These are phyloP conservation scores for Lagenidium giganteum DNA, from an alignment of 352 stramenopile species.

Conservation along the genomic window DNA sequence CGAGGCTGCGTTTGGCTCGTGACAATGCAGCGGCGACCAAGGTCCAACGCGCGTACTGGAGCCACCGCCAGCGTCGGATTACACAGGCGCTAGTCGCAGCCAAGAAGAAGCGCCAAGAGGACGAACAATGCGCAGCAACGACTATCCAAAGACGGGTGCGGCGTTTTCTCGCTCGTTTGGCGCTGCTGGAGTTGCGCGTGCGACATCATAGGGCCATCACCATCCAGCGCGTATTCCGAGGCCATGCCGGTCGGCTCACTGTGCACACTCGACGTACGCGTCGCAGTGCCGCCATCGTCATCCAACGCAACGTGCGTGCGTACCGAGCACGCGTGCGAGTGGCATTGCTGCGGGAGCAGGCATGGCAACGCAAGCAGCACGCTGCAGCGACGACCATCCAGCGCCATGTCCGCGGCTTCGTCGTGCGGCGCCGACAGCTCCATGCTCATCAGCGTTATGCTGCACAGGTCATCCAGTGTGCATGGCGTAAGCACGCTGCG, in stretches of 20 bases:
- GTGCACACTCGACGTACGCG: background rate
- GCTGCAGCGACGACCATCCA: slow-evolving; percentile 37
- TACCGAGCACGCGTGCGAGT: slow-evolving; percentile 9
- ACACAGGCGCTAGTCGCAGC: slow-evolving; percentile 25
- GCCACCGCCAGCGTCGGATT: slow-evolving; percentile 27
- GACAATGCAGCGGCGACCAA: slow-evolving; percentile 18
- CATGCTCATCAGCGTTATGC: background rate
- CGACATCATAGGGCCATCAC: slow-evolving; percentile 21
- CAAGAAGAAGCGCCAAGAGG: slow-evolving; percentile 13
- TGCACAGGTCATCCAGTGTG: slow-evolving; percentile 1
- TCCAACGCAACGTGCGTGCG: slow-evolving; percentile 33
- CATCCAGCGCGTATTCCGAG: slow-evolving; percentile 34
- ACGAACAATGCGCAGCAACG: slow-evolving; percentile 14
- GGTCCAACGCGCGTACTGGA: slow-evolving; percentile 33
- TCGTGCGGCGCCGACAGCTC: slow-evolving; percentile 17
- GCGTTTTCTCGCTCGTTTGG: slow-evolving; percentile 19
- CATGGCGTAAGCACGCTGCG: background rate
- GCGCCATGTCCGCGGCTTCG: slow-evolving; percentile 22
- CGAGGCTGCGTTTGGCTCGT: slow-evolving; percentile 9
- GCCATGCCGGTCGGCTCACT: background rate
- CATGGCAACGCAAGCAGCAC: slow-evolving; percentile 5
- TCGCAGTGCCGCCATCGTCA: slow-evolving; percentile 20
- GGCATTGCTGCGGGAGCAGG: background rate
- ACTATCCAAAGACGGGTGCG: slow-evolving; percentile 30
- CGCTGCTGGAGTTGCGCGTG: slow-evolving; percentile 2